phyloP scores from a whole-genome alignment of 768 basidiomycete species.

The Tephrocybe sp. region DNA sequence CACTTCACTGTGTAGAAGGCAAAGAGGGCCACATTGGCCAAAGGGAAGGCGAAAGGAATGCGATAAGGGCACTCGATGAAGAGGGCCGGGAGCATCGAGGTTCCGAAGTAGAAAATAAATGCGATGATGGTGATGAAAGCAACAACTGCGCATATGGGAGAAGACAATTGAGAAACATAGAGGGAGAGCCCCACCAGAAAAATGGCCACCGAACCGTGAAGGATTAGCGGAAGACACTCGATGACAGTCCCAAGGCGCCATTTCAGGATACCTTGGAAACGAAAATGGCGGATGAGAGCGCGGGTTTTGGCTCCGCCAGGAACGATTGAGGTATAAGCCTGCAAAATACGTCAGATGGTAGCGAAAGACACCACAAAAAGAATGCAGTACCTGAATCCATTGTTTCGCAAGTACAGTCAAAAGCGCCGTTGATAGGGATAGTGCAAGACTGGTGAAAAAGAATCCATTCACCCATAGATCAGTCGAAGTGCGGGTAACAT shows the following conservation, averaged over 20 bases:
- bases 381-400: slow-evolving; percentile 8
- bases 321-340: slow-evolving; percentile 6
- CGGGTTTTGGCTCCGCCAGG: slow-evolving; percentile 1
- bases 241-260: slow-evolving; percentile 14
- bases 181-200: slow-evolving; percentile 21
- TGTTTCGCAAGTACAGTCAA: slow-evolving; percentile 5
- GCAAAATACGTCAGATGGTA: neutral
- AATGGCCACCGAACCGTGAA: slow-evolving; percentile 15
- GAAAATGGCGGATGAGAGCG: slow-evolving; percentile 7
- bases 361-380: no score
- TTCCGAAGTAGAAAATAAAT: slow-evolving; percentile 2
- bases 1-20: no score
- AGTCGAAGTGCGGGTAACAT: neutral
- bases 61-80: neutral
- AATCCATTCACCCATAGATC: slow-evolving; percentile 4
- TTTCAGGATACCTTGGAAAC: slow-evolving; percentile 8
- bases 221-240: slow-evolving; percentile 15
- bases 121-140: neutral
- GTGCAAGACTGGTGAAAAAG: slow-evolving; percentile 1
- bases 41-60: neutral
- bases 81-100: slow-evolving; percentile 1
- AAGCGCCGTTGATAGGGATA: neutral
- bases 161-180: slow-evolving; percentile 1
- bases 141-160: neutral
- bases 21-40: neutral